Evolutionary conservation across 2,329 filamentous ascomycete genomes (phyloP).

Genomic region (Fusarium sp.): DNA sequence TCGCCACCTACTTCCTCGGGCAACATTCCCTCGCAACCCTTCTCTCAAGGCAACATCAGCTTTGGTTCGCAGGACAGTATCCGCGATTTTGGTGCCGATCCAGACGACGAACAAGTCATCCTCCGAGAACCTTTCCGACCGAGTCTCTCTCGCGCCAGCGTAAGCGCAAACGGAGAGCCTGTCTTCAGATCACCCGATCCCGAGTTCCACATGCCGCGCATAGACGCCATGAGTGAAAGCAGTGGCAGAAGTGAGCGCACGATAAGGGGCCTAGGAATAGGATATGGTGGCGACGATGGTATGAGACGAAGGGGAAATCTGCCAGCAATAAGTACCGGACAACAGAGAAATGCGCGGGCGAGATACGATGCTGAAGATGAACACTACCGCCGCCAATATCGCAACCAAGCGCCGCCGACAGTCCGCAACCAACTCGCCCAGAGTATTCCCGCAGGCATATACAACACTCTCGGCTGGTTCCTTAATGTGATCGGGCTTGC

Average conservation of each 20-base stretch:
- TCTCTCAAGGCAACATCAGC: constrained; percentile 58
- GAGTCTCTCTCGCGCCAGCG: constrained; percentile 59
- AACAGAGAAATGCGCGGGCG: constrained; percentile 39
- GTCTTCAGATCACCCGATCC: constrained; percentile 60
- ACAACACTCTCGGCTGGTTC: constrained; percentile 62
- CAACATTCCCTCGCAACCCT: constrained; percentile 61
- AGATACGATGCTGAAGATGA: constrained; percentile 38
- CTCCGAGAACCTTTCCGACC: constrained; percentile 68
- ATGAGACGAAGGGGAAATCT: constrained; percentile 48
- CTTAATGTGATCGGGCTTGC: constrained; percentile 70
- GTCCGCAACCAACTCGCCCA: constrained; percentile 52
- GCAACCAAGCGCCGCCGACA: constrained; percentile 23
- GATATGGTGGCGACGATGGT: constrained; percentile 41
- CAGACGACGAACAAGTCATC: constrained; percentile 69
- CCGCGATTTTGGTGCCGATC: constrained; percentile 65
- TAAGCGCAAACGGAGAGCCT: constrained; percentile 42
- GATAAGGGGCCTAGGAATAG: constrained; percentile 47
- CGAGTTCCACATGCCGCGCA: constrained; percentile 66
- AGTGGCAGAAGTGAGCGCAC: constrained; percentile 53
- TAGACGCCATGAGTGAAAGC: constrained; percentile 58
- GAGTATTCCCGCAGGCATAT: constrained; percentile 56
- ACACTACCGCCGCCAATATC: constrained; percentile 25
- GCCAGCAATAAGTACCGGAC: constrained; percentile 44
- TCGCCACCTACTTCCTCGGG: constrained; percentile 55
- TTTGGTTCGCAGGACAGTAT: constrained; percentile 68